Conservation (phyloP, 23 red algal genomes). For the Gracilariopsis chorda region DNA sequence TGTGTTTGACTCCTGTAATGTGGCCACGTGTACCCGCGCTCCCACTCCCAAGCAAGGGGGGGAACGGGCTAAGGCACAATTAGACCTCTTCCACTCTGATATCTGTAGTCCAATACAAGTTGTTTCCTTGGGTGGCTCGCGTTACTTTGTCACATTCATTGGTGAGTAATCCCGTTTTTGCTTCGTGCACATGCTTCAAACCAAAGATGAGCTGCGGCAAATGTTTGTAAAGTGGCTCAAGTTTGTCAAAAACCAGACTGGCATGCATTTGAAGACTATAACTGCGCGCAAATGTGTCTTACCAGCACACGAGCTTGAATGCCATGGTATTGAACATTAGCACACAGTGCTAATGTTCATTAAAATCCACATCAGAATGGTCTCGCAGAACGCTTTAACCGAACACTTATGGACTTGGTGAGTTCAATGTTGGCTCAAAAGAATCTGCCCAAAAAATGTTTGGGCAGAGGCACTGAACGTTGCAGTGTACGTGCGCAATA, state of each 20-base stretch:
- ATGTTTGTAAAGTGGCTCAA: slow-evolving; percentile 1
- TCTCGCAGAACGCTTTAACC: slow-evolving; percentile 17
- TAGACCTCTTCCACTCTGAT: slow-evolving; percentile 6
- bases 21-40: not conserved
- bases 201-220: slow-evolving; percentile 4
- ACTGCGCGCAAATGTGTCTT: not conserved
- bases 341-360: not conserved
- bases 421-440: slow-evolving; percentile 8
- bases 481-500: not conserved
- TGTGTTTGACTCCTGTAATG: not conserved
- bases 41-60: slow-evolving; percentile 26
- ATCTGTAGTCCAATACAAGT: slow-evolving; percentile 7
- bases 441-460: not conserved
- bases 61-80: not conserved
- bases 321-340: slow-evolving; percentile 7
- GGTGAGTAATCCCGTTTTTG: not conserved
- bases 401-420: slow-evolving; percentile 19
- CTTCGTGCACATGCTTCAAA: slow-evolving; percentile 9
- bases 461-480: not conserved
- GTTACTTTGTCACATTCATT: slow-evolving; percentile 45
- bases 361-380: slow-evolving; percentile 45
- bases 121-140: slow-evolving; percentile 1
- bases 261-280: not conserved
- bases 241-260: not conserved
- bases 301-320: not conserved